phyloP scores from a whole-genome alignment of 148 eudicot species.

The Nyssa sinensis region DNA sequence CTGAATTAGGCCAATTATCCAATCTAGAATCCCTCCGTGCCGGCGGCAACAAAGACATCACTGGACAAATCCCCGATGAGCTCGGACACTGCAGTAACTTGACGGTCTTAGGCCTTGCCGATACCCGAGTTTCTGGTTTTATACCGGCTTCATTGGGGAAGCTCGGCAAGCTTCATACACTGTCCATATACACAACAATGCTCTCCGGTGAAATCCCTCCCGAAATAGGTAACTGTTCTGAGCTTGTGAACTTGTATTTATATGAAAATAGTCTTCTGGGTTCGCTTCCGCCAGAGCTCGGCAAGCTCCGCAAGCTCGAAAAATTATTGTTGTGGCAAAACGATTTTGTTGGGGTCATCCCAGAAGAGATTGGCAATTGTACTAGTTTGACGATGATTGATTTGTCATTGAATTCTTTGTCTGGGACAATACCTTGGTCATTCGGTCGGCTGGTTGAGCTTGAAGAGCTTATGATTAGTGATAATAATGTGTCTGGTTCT shows the following conservation, averaged over 20 bases:
- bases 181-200: conserved; percentile 66
- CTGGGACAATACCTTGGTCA: conserved; percentile 63
- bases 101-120: conserved; percentile 57
- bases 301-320: conserved; percentile 52
- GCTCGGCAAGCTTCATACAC: conserved; percentile 49
- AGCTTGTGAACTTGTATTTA: conserved; percentile 61
- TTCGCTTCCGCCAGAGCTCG: conserved; percentile 55
- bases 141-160: conserved; percentile 52
- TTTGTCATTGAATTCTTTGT: conserved; percentile 60
- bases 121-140: conserved; percentile 52
- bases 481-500: conserved; percentile 75
- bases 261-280: conserved; percentile 72
- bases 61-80: conserved; percentile 48
- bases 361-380: conserved; percentile 68
- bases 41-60: conserved; percentile 56
- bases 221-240: conserved; percentile 70
- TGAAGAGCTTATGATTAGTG: conserved; percentile 71
- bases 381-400: conserved; percentile 53
- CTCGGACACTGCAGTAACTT: conserved; percentile 44
- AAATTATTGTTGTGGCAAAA: conserved; percentile 71
- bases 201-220: conserved; percentile 63
- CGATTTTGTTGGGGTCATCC: conserved; percentile 50
- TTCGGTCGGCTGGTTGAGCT: conserved; percentile 49
- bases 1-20: conserved; percentile 33
- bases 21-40: conserved; percentile 39